Percentiles rank a stretch among this genome's conserved stretches.
Conservation (phyloP, 495 filamentous ascomycete species). For the Penicillium pancosmium region DNA sequence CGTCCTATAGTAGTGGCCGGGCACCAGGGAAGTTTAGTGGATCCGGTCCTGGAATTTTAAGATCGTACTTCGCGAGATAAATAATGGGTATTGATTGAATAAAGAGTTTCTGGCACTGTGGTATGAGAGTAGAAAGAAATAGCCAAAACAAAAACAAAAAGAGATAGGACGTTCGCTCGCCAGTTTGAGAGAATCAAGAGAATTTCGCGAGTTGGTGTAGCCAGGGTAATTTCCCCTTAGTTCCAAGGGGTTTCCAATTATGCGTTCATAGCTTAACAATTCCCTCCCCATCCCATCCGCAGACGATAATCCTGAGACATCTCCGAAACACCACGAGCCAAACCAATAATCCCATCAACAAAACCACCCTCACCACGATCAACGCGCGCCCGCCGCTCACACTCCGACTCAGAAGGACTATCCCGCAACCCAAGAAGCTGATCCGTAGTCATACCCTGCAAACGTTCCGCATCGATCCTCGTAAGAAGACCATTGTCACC, state of each 20-base stretch:
- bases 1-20: no score
- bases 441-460: constrained; percentile 24
- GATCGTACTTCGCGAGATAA: not conserved
- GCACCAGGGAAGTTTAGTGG: no score
- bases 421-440: constrained; percentile 18
- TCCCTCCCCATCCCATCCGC: constrained; percentile 33
- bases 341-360: constrained; percentile 31
- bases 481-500: constrained; percentile 21
- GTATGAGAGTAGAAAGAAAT: not conserved
- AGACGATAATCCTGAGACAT: constrained; percentile 30
- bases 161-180: not conserved
- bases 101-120: not conserved
- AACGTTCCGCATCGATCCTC: constrained; percentile 26
- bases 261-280: constrained; percentile 8
- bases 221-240: not conserved
- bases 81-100: not conserved
- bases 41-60: no score
- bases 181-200: not conserved
- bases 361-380: constrained; percentile 33
- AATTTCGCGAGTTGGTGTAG: not conserved
- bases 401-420: constrained; percentile 25
- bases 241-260: no score
- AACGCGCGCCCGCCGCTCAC: constrained; percentile 29
- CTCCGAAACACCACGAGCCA: constrained; percentile 34
- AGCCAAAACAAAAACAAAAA: not conserved